Percentiles rank a stretch among this genome's conserved stretches.
Evolutionary conservation across 2,329 filamentous ascomycete species (phyloP).

Genomic region (Septoria linicola): DNA sequence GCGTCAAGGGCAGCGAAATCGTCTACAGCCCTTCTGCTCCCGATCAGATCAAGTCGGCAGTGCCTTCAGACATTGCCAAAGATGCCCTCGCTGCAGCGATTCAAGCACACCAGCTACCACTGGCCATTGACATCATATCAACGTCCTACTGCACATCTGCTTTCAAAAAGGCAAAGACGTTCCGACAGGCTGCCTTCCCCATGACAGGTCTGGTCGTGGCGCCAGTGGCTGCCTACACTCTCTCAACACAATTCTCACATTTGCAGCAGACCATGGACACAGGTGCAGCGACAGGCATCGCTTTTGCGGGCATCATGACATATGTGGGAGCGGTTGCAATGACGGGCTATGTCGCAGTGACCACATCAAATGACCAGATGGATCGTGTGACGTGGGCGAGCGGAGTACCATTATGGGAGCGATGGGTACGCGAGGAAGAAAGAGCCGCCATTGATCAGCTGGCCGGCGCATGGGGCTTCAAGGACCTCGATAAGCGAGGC

Average conservation of each 20-base stretch:
- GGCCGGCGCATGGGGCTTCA: conserved; percentile 88
- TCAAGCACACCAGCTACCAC: conserved; percentile 70
- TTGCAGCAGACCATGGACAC: conserved; percentile 77
- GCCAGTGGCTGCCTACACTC: conserved; percentile 67
- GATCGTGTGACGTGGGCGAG: conserved; percentile 85
- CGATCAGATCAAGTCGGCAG: conserved; percentile 60
- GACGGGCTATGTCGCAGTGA: conserved; percentile 78
- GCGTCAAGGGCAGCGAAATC: conserved; percentile 52
- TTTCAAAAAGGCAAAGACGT: conserved; percentile 65
- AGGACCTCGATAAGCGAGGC: conserved; percentile 72
- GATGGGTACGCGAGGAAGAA: conserved; percentile 90
- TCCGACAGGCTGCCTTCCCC: conserved; percentile 64
- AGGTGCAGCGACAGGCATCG: conserved; percentile 69
- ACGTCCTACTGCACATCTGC: conserved; percentile 66
- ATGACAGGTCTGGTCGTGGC: conserved; percentile 55
- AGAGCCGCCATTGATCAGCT: conserved; percentile 81
- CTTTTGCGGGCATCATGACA: conserved; percentile 76
- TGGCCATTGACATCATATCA: conserved; percentile 74
- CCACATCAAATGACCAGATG: conserved; percentile 94
- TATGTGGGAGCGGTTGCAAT: conserved; percentile 80
- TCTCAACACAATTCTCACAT: conserved; percentile 65
- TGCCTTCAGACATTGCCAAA: conserved; percentile 69
- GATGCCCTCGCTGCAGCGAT: conserved; percentile 78
- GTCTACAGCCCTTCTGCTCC: conserved; percentile 64
- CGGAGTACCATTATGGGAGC: conserved; percentile 73